Percentiles rank a stretch among this genome's conserved stretches.
These are phyloP conservation scores for Colletotrichum filicis DNA, from an alignment of 2,329 filamentous ascomycete species.

Conservation along the genomic window DNA sequence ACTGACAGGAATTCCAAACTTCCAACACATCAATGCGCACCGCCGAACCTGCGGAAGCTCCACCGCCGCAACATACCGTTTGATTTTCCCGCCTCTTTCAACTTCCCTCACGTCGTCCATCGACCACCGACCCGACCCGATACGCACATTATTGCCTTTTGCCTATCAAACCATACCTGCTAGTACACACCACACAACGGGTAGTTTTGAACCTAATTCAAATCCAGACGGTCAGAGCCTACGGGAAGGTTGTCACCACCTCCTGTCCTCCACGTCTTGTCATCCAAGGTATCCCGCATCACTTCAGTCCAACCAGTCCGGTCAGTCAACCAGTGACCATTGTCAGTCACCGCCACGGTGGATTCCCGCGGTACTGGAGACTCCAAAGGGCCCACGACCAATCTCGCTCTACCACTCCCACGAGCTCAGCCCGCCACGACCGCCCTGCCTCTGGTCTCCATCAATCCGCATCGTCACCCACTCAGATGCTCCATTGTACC, in stretches of 20 bases:
- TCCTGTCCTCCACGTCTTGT: neutral
- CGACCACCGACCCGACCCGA: neutral
- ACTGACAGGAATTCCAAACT: neutral
- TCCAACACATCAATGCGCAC: neutral
- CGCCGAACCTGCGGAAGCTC: neutral
- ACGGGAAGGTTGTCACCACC: neutral
- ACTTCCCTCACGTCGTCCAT: neutral
- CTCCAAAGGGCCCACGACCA: constrained; percentile 16
- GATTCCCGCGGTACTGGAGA: neutral
- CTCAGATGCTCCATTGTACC: neutral
- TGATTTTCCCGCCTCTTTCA: neutral
- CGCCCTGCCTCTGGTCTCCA: constrained; percentile 19
- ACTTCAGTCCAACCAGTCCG: neutral
- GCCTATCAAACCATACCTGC: neutral
- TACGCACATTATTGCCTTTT: neutral
- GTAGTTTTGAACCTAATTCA: neutral
- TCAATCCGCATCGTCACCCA: constrained; percentile 20
- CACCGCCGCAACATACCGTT: neutral
- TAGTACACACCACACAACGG: neutral
- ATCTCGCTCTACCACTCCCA: constrained; percentile 30
- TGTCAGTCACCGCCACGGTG: neutral
- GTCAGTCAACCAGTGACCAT: neutral
- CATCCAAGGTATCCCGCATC: neutral
- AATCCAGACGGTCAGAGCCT: neutral
- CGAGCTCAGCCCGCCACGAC: constrained; percentile 19